Percentiles rank a stretch among this genome's conserved stretches.
phyloP scores from a whole-genome alignment of 164 flowering plant genomes.

The Vitis vinifera region ASM3070453v1 NC_081806.1:14927501-14928000 shows the following conservation, averaged over 20 bases:
- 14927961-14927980: not conserved
- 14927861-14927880: not conserved
- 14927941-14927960: not conserved
- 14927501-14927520: no score
- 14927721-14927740: not conserved
- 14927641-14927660: no score
- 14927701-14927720: constrained; percentile 2
- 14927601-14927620: not conserved
- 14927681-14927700: constrained; percentile 13
- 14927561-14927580: constrained; percentile 1
- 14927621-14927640: constrained; percentile 14
- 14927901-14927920: constrained; percentile 17
- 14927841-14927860: constrained; percentile 1
- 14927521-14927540: not conserved
- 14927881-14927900: constrained; percentile 1
- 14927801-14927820: constrained; percentile 9
- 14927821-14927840: constrained; percentile 14
- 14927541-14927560: constrained; percentile 13
- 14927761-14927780: constrained; percentile 14
- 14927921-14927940: not conserved
- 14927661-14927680: constrained; percentile 10
- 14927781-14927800: constrained; percentile 10
- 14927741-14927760: not conserved
- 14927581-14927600: not conserved
- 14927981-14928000: not conserved